Conservation (phyloP, 805 yeast species). For the Kodamaea lidongshanica region DNA sequence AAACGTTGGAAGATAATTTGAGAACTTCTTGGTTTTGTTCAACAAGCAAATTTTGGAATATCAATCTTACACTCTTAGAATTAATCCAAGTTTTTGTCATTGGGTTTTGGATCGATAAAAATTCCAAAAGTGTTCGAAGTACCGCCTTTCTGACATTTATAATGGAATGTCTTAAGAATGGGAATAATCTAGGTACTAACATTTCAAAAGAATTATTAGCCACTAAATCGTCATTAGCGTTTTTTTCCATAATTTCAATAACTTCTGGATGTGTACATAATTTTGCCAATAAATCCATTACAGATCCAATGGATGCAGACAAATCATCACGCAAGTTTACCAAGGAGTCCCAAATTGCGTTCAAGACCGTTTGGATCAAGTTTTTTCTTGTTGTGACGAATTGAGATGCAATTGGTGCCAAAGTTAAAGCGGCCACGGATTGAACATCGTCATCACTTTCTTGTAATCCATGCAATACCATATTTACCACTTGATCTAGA, state of each 20-base stretch:
- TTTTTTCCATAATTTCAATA: slow-evolving; percentile 59
- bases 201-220: slow-evolving; percentile 51
- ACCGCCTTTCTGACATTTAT: slow-evolving; percentile 87
- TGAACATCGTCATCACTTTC: slow-evolving; percentile 92
- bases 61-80: slow-evolving; percentile 61
- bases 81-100: slow-evolving; percentile 66
- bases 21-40: slow-evolving; percentile 81
- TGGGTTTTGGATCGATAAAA: slow-evolving; percentile 53
- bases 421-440: slow-evolving; percentile 90
- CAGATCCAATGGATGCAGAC: slow-evolving; percentile 91
- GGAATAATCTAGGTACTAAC: slow-evolving; percentile 85
- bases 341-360: slow-evolving; percentile 87
- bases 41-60: slow-evolving; percentile 80
- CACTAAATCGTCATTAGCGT: slow-evolving; percentile 34
- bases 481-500: slow-evolving; percentile 65
- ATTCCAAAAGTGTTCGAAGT: slow-evolving; percentile 70
- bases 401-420: slow-evolving; percentile 83
- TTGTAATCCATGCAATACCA: slow-evolving; percentile 79
- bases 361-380: slow-evolving; percentile 43
- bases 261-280: slow-evolving; percentile 79
- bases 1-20: slow-evolving; percentile 56
- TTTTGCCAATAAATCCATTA: slow-evolving; percentile 88
- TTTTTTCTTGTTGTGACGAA: slow-evolving; percentile 62
- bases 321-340: slow-evolving; percentile 84
- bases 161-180: slow-evolving; percentile 90